Conservation (phyloP, 2,329 filamentous ascomycete species). For the Scopulariopsis brevicaulis region DNA sequence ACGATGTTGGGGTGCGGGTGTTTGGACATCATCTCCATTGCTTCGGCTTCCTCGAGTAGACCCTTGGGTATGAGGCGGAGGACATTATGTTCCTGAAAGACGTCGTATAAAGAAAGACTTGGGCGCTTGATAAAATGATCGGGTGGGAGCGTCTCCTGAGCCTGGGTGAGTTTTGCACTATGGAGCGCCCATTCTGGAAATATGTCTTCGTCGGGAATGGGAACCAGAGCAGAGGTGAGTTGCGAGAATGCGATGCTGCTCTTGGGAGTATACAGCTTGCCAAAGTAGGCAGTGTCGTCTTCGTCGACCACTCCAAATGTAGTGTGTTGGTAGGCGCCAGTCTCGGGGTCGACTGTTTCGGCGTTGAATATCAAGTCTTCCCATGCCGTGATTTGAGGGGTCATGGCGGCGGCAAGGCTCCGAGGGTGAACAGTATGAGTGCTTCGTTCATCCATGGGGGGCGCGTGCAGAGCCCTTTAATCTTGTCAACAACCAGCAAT, state of each 20-base stretch:
- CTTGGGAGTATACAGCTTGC: not conserved
- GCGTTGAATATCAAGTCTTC: constrained; percentile 1
- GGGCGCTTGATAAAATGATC: not conserved
- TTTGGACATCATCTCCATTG: constrained; percentile 9
- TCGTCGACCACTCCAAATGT: constrained; percentile 2
- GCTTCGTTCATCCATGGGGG: no score
- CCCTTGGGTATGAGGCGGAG: not conserved
- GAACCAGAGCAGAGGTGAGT: not conserved
- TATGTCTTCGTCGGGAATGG: not conserved
- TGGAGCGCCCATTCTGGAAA: not conserved
- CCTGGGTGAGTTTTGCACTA: not conserved
- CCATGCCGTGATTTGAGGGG: not conserved
- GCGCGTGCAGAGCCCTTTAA: no score
- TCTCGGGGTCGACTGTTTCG: not conserved
- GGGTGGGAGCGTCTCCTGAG: not conserved
- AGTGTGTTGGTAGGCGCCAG: constrained; percentile 1
- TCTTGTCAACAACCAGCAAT: no score
- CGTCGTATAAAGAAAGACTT: not conserved
- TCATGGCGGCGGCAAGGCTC: no score
- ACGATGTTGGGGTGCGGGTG: constrained; percentile 16
- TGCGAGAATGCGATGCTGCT: not conserved
- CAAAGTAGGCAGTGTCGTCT: constrained; percentile 3
- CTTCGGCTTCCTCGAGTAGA: constrained; percentile 9
- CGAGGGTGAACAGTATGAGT: no score
- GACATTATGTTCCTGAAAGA: not conserved